phyloP scores from a whole-genome alignment of 129 eudicot species.

The Erigeron canadensis region DNA sequence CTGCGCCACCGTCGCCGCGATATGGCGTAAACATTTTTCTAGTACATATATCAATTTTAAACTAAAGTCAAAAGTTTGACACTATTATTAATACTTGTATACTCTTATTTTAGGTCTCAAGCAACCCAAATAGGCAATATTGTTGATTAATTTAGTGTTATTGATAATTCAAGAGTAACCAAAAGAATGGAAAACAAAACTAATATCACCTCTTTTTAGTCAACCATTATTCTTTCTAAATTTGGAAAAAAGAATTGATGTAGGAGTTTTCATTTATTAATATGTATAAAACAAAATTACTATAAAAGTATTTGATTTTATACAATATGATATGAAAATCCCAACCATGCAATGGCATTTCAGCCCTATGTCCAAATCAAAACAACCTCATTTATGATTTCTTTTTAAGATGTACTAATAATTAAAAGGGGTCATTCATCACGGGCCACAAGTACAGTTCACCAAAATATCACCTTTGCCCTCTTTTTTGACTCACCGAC shows the following conservation, averaged over 20 bases:
- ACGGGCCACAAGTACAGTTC: constrained; percentile 33
- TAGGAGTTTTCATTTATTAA: neutral
- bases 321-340: neutral
- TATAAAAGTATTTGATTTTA: no score
- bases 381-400: constrained; percentile 38
- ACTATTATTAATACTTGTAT: no score
- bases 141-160: no score
- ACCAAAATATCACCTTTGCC: constrained; percentile 35
- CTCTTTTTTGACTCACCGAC: constrained; percentile 45
- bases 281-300: neutral
- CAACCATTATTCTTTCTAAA: neutral
- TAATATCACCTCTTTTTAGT: neutral
- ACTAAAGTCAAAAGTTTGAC: neutral
- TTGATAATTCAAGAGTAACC: neutral
- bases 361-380: constrained; percentile 15
- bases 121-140: no score
- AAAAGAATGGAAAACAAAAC: neutral
- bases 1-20: no score
- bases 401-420: constrained; percentile 14
- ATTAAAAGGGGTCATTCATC: constrained; percentile 34
- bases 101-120: no score
- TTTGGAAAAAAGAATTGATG: no score
- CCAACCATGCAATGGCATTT: constrained; percentile 5
- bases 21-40: no score
- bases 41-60: neutral